Base-by-base conservation (phyloP, 352 stramenopile species). In the Phytopythium vexans region DNA sequence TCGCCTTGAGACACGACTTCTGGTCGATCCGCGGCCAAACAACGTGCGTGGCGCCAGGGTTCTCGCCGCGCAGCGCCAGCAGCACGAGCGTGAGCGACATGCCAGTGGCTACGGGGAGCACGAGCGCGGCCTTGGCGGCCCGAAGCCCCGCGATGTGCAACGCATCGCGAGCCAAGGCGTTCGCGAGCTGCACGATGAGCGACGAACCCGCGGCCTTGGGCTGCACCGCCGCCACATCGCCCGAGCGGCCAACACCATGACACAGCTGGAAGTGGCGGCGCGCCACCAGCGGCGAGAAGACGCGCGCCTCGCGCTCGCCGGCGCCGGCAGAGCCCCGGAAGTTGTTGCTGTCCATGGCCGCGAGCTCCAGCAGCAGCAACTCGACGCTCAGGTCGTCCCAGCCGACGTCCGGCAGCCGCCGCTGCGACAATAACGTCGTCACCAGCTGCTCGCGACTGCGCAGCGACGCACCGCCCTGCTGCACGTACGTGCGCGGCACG, bases 1-100 rank as follows among this genome's bases (percentile, higher is more conserved):
- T 98, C 9, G 93, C 87, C 70, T 99, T 99, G 73, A 98, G 97
- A 71, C 97, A 99, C 46, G 92, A 98, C 71, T 99, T 99, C 74
- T 99, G 97, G 82, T 99, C 97, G 67, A 99, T 99, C 12, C 97
- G 83, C 38, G 89, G 84, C 88, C 89, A 98, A 39, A 98, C 67
- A 37, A 98, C 89, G 66, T 89, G 92, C 38, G 69, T 84, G 41
- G 75, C 68, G 10, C 59, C 11, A 9, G 81, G 66, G 9, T 78
- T 83, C 3, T 58, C 51, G 51, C 72, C 66, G 33, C 68, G 75
- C n/a, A 99, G 64, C 39, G 89, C 76, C 35, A 94, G 78, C 45
- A 99, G 57, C 33, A 96, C 78, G 15, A 99, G 68, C 21, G 88
- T 74, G 36, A 99, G 83, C 52, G 84, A 95, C 95, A 99, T 99